A percentile compares a stretch with the other conserved stretches of the same genome.
Evolutionary conservation across 2,329 filamentous ascomycete species (phyloP).

Genomic region (Aspergillus sp.): DNA sequence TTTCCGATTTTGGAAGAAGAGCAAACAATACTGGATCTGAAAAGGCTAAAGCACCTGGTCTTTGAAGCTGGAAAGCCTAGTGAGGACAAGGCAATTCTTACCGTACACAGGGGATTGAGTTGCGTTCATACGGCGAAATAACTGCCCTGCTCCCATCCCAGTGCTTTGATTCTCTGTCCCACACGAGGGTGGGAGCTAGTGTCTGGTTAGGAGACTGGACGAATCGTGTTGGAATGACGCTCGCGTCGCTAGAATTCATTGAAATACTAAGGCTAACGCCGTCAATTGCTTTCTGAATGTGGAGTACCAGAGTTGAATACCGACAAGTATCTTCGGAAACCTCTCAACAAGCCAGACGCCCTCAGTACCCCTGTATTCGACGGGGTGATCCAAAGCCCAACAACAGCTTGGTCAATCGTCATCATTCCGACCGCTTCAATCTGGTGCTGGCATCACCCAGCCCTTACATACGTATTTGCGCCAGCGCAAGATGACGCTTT

Average conservation of each 20-base stretch:
- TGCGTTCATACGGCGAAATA: neutral
- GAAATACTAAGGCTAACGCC: neutral
- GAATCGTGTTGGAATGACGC: neutral
- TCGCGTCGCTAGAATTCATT: neutral
- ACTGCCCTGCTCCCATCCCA: neutral
- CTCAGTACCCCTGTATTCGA: no score
- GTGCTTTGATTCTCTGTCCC: neutral
- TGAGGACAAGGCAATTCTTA: neutral
- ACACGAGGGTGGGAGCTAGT: neutral
- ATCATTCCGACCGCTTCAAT: no score
- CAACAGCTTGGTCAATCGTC: no score
- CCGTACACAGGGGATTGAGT: neutral
- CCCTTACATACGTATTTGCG: no score
- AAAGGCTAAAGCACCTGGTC: conserved; percentile 4
- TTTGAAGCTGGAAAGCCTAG: neutral
- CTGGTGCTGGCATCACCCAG: no score
- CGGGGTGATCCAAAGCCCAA: no score
- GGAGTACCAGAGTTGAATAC: neutral
- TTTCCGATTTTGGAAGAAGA: conserved; percentile 42
- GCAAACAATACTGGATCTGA: conserved; percentile 16
- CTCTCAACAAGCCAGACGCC: no score
- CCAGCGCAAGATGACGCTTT: neutral
- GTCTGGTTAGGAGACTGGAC: neutral
- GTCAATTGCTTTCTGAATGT: neutral
- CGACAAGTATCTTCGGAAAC: no score